Percentiles rank a stretch among this genome's conserved stretches.
Conservation (phyloP, 2,329 filamentous ascomycete genomes). For the Aspergillus ustus region DNA sequence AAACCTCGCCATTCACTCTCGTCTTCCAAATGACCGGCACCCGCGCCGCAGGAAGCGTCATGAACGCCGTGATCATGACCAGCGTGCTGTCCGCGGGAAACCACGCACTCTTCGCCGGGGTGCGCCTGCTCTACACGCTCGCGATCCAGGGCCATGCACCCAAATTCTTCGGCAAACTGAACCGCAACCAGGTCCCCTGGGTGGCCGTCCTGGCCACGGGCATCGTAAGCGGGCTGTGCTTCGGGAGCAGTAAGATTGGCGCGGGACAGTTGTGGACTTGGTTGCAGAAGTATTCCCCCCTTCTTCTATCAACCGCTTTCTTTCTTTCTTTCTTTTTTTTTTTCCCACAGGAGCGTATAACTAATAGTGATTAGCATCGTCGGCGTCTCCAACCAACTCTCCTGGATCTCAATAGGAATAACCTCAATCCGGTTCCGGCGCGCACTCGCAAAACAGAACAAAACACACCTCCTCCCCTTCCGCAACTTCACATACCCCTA, state of each 20-base stretch:
- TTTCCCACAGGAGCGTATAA: slow-evolving; percentile 5
- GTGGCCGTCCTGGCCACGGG: slow-evolving; percentile 60
- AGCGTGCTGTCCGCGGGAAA: slow-evolving; percentile 64
- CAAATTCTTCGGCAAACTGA: slow-evolving; percentile 56
- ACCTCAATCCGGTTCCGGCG: slow-evolving; percentile 68
- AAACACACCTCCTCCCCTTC: slow-evolving; percentile 66
- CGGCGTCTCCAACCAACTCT: slow-evolving; percentile 69
- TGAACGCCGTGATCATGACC: slow-evolving; percentile 66
- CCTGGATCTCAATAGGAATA: slow-evolving; percentile 66
- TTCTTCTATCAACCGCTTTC: background rate
- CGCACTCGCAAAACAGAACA: slow-evolving; percentile 61
- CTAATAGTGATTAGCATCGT: slow-evolving; percentile 53
- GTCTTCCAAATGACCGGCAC: slow-evolving; percentile 65
- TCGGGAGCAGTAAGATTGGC: slow-evolving; percentile 68
- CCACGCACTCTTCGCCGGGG: slow-evolving; percentile 62
- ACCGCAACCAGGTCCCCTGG: slow-evolving; percentile 58
- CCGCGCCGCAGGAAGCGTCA: slow-evolving; percentile 59
- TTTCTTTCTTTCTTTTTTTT: background rate
- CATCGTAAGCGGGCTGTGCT: slow-evolving; percentile 62
- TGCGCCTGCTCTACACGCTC: slow-evolving; percentile 62
- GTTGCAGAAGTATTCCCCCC: slow-evolving; percentile 62
- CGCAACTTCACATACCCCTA: slow-evolving; percentile 70
- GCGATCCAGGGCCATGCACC: slow-evolving; percentile 62
- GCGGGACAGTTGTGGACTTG: slow-evolving; percentile 69
- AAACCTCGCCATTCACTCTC: slow-evolving; percentile 62